phyloP scores from a whole-genome alignment of 768 basidiomycete genomes.

The Trametes maxima region DNA sequence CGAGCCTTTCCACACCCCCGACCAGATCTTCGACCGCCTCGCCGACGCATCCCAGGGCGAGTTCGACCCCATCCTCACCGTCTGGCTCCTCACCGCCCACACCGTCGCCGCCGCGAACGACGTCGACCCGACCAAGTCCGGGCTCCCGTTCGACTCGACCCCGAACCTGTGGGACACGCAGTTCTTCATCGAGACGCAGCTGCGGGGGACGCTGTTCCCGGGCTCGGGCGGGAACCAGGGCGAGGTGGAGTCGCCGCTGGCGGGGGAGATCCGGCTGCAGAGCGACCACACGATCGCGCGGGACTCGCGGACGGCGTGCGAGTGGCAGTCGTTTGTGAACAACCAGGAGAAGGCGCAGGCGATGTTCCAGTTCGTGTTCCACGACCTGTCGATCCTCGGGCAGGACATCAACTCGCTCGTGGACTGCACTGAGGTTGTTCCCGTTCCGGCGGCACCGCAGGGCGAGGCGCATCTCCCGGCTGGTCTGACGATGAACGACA shows the following conservation, averaged over 20 bases:
- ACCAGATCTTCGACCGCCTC: conserved; percentile 21
- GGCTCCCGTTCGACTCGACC: conserved; percentile 31
- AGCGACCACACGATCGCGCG: conserved; percentile 35
- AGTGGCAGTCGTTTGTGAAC: conserved; percentile 16
- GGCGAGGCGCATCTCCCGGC: conserved; percentile 11
- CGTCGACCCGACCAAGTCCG: conserved; percentile 28
- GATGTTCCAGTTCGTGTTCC: conserved; percentile 15
- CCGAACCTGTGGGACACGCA: conserved; percentile 31
- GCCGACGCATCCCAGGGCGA: conserved; percentile 22
- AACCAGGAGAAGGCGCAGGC: conserved; percentile 10
- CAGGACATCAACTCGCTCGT: conserved; percentile 13
- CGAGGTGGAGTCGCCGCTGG: conserved; percentile 32
- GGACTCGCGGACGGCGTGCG: conserved; percentile 33
- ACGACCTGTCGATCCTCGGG: conserved; percentile 9
- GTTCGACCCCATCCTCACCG: conserved; percentile 24
- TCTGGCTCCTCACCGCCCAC: conserved; percentile 25
- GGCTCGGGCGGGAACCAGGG: conserved; percentile 30
- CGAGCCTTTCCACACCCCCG: conserved; percentile 30
- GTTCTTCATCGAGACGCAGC: conserved; percentile 33
- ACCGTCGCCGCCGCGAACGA: conserved; percentile 27
- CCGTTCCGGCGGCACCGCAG: conserved; percentile 6
- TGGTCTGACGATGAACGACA: conserved; percentile 7
- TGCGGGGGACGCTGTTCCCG: conserved; percentile 31
- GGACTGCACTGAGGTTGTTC: conserved; percentile 18
- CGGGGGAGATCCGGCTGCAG: conserved; percentile 37